Base-by-base conservation (phyloP, 2,329 filamentous ascomycete species). In the Talaromyces sp. region DNA sequence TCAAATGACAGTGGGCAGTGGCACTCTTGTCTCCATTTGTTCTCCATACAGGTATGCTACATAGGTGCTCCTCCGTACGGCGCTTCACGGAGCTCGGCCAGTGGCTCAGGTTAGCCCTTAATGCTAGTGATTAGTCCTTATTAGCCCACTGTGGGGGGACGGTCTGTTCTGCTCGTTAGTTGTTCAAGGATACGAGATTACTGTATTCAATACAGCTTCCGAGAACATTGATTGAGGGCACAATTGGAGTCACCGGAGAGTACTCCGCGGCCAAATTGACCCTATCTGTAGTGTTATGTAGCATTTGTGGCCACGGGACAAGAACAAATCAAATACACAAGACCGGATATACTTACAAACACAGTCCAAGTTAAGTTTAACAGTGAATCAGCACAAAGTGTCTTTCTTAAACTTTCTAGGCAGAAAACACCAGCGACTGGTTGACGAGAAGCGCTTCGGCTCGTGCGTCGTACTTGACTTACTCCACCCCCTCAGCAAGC, bases 41-140 rank as follows among this genome's bases (percentile, higher is more conserved):
- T 56, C 53, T 56, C n/a, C 53, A 11, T 56, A 29, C 31, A 29
- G 17, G 34, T 56, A 31, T 51, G 29, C 51, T 34, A 54, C 47
- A 8, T 36, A 56, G 51, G 8, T 36, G n/a, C 51, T 36, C 17
- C n/a, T 38, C 29, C n/a, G 53, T 56, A 38, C 53, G 56, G 56
- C 56, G 56, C 36, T 45, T 45, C 31, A 59, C 56, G 56, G 56
- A 58, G 56, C 56, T 58, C 56, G 56, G 56, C 56, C 56, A 43
- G 56, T 58, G 56, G 56, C 36, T 43, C 56, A 34, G 22, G 27
- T 59, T 59, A 59, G 56, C 38, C 56, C 56, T 58, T 43, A 29
- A 43, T 58, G 56, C 56, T 58, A 40, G 22, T n/a, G 19, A 58
- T 17, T 58, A 58, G 54, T 19, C 34, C 54, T 58, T 40, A 25